Conservation (phyloP, 2,329 filamentous ascomycete genomes). For the Sporothrix dimorphospora region DNA sequence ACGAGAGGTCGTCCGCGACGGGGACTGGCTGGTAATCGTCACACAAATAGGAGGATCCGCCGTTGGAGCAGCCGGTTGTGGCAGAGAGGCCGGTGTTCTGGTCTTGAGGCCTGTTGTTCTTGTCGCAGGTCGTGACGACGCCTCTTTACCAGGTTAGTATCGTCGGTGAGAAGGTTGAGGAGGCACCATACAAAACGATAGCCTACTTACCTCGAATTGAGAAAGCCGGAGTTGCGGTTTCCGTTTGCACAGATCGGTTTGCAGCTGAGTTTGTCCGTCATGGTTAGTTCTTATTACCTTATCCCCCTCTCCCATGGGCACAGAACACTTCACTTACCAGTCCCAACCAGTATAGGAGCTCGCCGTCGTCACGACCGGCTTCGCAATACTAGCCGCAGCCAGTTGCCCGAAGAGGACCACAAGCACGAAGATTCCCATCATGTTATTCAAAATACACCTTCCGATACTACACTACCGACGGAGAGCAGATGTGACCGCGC, state of each 20-base stretch:
- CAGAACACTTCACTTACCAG: background rate
- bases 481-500: background rate
- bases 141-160: background rate
- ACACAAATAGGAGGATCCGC: background rate
- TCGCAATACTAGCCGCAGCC: background rate
- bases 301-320: background rate
- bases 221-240: background rate
- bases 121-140: background rate
- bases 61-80: background rate
- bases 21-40: conserved; percentile 19
- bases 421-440: background rate
- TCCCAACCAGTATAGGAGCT: conserved; percentile 6
- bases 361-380: background rate
- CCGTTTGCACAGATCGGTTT: conserved; percentile 1
- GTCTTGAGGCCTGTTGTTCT: background rate
- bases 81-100: background rate
- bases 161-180: background rate
- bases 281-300: background rate
- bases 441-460: background rate
- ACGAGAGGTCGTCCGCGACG: conserved; percentile 34
- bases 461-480: background rate
- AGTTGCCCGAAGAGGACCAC: background rate
- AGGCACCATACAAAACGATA: too few relatives aligned
- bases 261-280: background rate
- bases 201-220: background rate